Conservation (phyloP, 441 rosid genomes). For the Croton laevigatus region DNA sequence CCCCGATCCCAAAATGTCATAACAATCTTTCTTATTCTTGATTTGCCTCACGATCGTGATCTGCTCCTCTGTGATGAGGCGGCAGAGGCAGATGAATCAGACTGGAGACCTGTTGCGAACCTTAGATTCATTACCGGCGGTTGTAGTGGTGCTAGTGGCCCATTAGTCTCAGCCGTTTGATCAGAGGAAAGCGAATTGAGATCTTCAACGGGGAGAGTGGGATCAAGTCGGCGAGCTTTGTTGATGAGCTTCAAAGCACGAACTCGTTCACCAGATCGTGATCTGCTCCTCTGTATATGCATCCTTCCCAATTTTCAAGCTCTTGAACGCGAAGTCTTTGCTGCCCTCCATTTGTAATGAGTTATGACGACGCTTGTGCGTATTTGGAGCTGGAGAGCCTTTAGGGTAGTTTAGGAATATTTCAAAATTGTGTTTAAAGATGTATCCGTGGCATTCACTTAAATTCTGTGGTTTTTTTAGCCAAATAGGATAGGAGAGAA, state of each 20-base stretch:
- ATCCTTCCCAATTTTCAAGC: conserved; percentile 70
- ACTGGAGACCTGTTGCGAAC: conserved; percentile 53
- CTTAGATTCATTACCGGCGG: conserved; percentile 25
- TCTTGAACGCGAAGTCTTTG: conserved; percentile 89
- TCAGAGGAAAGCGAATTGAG: conserved; percentile 31
- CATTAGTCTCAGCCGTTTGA: conserved; percentile 23
- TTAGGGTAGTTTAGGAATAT: too few relatives aligned
- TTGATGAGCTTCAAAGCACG: conserved; percentile 75
- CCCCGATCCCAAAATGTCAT: conserved; percentile 70
- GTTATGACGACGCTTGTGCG: too few relatives aligned
- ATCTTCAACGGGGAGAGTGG: conserved; percentile 55
- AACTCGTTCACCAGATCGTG: conserved; percentile 64
- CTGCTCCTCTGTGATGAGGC: conserved; percentile 76
- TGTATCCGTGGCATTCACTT: too few relatives aligned
- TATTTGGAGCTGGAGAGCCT: too few relatives aligned
- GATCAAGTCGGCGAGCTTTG: conserved; percentile 94
- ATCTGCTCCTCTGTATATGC: too few relatives aligned
- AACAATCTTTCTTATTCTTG: conserved; percentile 77
- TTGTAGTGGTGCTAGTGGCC: conserved; percentile 21
- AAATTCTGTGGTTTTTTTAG: too few relatives aligned
- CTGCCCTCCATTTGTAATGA: conserved; percentile 84
- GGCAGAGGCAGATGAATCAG: conserved; percentile 39
- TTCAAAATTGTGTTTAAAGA: too few relatives aligned
- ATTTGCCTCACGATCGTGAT: conserved; percentile 64
- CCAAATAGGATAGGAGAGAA: too few relatives aligned